Evolutionary conservation across 192 early-diverging fungal genomes (phyloP).

Genomic region (Cladochytrium replicatum): DNA sequence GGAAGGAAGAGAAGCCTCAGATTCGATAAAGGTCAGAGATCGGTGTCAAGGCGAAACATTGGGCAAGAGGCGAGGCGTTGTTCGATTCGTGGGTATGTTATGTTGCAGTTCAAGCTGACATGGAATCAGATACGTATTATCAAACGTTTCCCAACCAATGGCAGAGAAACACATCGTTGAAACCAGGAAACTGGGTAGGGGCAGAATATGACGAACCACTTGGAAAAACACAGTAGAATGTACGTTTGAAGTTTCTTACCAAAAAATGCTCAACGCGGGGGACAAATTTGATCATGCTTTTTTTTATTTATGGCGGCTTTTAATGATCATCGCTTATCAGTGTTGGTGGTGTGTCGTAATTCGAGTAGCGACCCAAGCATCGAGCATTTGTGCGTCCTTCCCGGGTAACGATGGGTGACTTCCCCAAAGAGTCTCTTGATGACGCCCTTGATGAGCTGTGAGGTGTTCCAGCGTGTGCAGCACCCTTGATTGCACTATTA

Average conservation of each 20-base stretch:
- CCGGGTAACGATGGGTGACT: constrained; percentile 84
- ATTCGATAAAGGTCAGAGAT: constrained; percentile 65
- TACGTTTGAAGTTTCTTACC: no score
- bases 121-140: no score
- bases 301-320: no score
- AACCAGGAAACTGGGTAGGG: constrained; percentile 87
- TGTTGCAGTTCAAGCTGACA: no score
- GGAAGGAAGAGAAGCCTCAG: constrained; percentile 49
- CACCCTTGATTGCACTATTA: no score
- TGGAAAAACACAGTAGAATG: constrained; percentile 87
- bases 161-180: no score
- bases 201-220: constrained; percentile 92
- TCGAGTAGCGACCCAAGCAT: constrained; percentile 58
- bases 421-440: constrained; percentile 74
- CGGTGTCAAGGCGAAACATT: constrained; percentile 69
- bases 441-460: no score
- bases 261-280: no score
- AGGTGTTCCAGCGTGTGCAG: no score
- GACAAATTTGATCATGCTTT: no score
- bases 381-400: constrained; percentile 88
- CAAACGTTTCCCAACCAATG: no score
- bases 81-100: constrained; percentile 52
- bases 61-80: constrained; percentile 41
- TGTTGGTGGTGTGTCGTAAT: constrained; percentile 69
- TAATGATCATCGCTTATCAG: no score